A percentile compares a stretch with the other conserved stretches of the same genome.
Conservation (phyloP, 1,284 basidiomycete genomes). For the Pseudozyma pruni region DNA sequence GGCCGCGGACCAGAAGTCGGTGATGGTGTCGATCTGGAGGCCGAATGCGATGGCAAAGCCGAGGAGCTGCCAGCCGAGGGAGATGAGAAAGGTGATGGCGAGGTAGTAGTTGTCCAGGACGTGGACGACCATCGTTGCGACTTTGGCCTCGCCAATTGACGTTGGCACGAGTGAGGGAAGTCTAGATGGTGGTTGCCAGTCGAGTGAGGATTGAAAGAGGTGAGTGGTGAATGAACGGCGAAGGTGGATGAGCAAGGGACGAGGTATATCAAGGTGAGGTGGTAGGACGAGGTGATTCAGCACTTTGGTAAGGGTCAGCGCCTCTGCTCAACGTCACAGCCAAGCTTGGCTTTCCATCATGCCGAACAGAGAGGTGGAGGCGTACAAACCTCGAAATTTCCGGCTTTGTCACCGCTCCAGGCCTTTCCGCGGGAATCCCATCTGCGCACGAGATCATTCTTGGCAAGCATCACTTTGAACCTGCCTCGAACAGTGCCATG, state of each 20-base stretch:
- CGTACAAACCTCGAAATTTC: not conserved
- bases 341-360: not conserved
- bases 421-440: slow-evolving; percentile 9
- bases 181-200: too few relatives aligned
- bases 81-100: slow-evolving; percentile 76
- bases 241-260: not conserved
- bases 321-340: not conserved
- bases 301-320: slow-evolving; percentile 4
- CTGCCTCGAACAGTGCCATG: too few relatives aligned
- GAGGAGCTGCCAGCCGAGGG: slow-evolving; percentile 75
- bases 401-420: slow-evolving; percentile 7
- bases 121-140: slow-evolving; percentile 37
- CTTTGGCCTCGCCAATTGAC: too few relatives aligned
- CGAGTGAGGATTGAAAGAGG: too few relatives aligned
- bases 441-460: not conserved
- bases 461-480: too few relatives aligned
- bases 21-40: slow-evolving; percentile 65
- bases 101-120: slow-evolving; percentile 76
- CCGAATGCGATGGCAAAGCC: slow-evolving; percentile 74
- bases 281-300: slow-evolving; percentile 7
- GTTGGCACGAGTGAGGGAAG: too few relatives aligned
- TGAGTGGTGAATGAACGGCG: too few relatives aligned
- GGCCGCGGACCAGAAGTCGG: slow-evolving; percentile 60
- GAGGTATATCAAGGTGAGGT: slow-evolving; percentile 7
- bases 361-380: slow-evolving; percentile 11